Conservation (phyloP, 2,329 filamentous ascomycete species). For the Gaeumannomyces tritici region DNA sequence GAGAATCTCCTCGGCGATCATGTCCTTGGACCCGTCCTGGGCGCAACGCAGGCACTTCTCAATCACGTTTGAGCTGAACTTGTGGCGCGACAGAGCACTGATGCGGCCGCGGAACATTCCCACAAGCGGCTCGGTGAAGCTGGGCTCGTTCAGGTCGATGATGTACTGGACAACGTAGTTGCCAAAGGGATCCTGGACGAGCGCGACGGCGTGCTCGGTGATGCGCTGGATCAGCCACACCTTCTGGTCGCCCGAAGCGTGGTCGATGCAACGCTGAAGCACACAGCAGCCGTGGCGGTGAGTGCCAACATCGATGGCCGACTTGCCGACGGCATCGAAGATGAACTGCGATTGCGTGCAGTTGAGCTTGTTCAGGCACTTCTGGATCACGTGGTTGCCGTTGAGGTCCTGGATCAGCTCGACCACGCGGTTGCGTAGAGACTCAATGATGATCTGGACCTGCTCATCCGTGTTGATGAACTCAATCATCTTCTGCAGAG, state of each 20-base stretch:
- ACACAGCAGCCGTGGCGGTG: conserved; percentile 98
- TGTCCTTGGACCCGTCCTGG: conserved; percentile 61
- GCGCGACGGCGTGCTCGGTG: conserved; percentile 73
- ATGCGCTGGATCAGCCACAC: conserved; percentile 77
- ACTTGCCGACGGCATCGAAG: conserved; percentile 80
- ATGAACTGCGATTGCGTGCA: conserved; percentile 87
- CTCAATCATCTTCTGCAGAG: conserved; percentile 99
- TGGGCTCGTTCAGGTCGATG: conserved; percentile 79
- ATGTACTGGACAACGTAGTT: conserved; percentile 99
- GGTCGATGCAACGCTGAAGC: conserved; percentile 94
- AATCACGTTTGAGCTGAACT: conserved; percentile 98
- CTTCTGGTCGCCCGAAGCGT: conserved; percentile 86
- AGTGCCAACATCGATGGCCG: conserved; percentile 86
- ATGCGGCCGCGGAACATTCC: conserved; percentile 66
- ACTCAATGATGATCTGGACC: conserved; percentile 77
- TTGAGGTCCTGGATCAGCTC: conserved; percentile 94
- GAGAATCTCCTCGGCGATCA: conserved; percentile 78
- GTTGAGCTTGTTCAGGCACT: conserved; percentile 91
- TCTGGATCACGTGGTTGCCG: conserved; percentile 98
- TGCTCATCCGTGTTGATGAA: conserved; percentile 82
- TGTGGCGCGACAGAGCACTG: conserved; percentile 75
- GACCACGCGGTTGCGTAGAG: conserved; percentile 76
- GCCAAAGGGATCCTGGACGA: conserved; percentile 94
- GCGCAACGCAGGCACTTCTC: conserved; percentile 90
- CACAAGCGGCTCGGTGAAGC: conserved; percentile 84